Evolutionary conservation across 2,329 filamentous ascomycete species (phyloP).

Genomic region (Pseudogymnoascus sp.): DNA sequence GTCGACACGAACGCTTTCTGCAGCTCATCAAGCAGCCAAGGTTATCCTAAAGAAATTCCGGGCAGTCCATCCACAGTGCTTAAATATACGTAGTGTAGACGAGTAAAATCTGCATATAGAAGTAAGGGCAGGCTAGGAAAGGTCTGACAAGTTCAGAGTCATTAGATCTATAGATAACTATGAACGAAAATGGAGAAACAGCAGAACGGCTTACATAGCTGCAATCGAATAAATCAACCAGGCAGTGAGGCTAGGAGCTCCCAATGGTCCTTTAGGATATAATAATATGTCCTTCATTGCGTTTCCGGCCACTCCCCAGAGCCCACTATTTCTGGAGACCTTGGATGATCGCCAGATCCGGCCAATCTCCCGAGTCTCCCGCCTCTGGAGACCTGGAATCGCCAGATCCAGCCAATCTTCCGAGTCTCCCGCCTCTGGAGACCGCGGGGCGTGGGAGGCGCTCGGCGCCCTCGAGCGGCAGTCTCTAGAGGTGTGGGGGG

Average conservation of each 20-base stretch:
- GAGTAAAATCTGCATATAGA: background rate
- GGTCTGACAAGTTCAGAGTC: background rate
- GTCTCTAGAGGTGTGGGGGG: background rate
- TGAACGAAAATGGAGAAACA: background rate
- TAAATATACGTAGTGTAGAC: background rate
- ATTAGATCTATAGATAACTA: background rate
- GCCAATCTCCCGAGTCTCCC: background rate
- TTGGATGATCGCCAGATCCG: background rate
- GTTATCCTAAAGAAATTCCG: background rate
- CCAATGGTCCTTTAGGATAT: no score
- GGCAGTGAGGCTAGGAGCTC: background rate
- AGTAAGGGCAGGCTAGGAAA: background rate
- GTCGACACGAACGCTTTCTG: background rate
- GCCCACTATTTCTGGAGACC: background rate
- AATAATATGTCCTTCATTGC: no score
- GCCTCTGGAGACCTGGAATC: background rate
- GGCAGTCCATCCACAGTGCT: background rate
- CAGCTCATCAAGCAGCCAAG: background rate
- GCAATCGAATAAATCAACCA: background rate
- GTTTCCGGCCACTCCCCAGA: background rate
- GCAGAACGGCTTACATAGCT: background rate
- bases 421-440: no score
- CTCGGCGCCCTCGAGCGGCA: background rate
- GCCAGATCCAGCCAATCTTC: no score
- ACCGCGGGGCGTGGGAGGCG: background rate